Conservation (phyloP, 2,329 filamentous ascomycete genomes). For the Curvularia verruculosa region DNA sequence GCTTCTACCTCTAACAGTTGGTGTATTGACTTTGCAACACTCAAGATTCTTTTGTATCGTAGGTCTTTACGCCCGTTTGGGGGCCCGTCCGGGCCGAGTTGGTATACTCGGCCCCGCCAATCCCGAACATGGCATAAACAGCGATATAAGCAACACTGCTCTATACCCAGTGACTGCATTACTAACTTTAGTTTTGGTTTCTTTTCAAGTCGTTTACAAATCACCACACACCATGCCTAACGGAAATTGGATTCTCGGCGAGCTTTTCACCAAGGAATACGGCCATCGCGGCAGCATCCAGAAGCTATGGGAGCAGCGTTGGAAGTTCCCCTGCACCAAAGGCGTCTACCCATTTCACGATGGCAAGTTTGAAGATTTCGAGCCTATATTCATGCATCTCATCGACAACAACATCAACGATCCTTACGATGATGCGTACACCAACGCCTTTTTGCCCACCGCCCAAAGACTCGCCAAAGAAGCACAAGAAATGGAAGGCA, state of each 20-base stretch:
- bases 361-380: conserved; percentile 70
- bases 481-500: conserved; percentile 45
- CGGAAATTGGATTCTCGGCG: conserved; percentile 44
- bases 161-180: background rate
- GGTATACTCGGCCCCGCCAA: conserved; percentile 33
- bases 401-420: conserved; percentile 65
- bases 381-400: conserved; percentile 57
- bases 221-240: conserved; percentile 27
- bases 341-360: conserved; percentile 77
- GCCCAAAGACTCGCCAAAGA: conserved; percentile 62
- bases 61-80: conserved; percentile 11
- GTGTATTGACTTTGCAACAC: background rate
- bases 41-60: background rate
- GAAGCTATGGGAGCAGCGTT: conserved; percentile 43
- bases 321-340: conserved; percentile 42
- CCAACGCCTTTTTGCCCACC: conserved; percentile 64
- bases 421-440: conserved; percentile 68
- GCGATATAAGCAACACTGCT: background rate
- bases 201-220: background rate
- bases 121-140: conserved; percentile 20
- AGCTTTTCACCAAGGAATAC: conserved; percentile 47
- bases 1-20: background rate
- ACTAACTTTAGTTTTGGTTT: background rate
- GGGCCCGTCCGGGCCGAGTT: conserved; percentile 27
- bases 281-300: conserved; percentile 43